A percentile compares a stretch with the other conserved stretches of the same genome.
phyloP scores from a whole-genome alignment of 2,329 filamentous ascomycete genomes.

The Sporothrix pallida region DNA sequence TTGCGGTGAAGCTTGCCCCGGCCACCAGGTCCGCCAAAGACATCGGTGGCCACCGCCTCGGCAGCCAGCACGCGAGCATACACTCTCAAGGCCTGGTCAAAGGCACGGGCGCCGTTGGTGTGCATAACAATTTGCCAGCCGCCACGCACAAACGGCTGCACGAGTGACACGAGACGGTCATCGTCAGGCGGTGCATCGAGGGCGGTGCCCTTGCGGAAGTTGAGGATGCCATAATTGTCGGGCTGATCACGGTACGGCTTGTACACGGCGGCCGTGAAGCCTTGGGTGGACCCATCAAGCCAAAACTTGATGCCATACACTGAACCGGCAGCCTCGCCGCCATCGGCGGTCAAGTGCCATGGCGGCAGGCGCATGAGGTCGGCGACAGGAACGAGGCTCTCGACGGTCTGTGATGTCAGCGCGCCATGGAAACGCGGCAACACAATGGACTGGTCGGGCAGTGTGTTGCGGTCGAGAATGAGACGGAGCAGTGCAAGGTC shows the following conservation, averaged over 20 bases:
- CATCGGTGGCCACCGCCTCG: conserved; percentile 22
- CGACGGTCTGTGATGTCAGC: conserved; percentile 26
- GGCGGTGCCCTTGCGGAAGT: conserved; percentile 34
- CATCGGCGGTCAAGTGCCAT: conserved; percentile 22
- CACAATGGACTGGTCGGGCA: neutral
- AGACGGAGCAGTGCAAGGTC: conserved; percentile 31
- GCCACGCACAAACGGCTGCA: conserved; percentile 33
- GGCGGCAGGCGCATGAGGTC: conserved; percentile 31
- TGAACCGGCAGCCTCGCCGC: neutral
- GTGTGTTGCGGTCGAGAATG: neutral
- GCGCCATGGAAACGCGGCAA: conserved; percentile 33
- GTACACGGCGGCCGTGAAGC: conserved; percentile 34
- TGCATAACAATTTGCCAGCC: conserved; percentile 37
- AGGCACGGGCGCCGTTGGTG: conserved; percentile 34
- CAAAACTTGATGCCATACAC: conserved; percentile 36
- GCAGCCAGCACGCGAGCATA: conserved; percentile 33
- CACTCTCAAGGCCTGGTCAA: conserved; percentile 35
- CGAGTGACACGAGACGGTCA: conserved; percentile 30
- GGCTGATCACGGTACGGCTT: conserved; percentile 33
- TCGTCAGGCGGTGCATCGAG: conserved; percentile 32
- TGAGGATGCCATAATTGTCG: conserved; percentile 42
- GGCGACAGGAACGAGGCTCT: conserved; percentile 22
- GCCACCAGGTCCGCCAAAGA: neutral
- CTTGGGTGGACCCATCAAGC: conserved; percentile 35
- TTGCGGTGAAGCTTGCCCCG: neutral